Evolutionary conservation across 768 basidiomycete species (phyloP).

Genomic region (Cystofilobasidium ferigula): DNA sequence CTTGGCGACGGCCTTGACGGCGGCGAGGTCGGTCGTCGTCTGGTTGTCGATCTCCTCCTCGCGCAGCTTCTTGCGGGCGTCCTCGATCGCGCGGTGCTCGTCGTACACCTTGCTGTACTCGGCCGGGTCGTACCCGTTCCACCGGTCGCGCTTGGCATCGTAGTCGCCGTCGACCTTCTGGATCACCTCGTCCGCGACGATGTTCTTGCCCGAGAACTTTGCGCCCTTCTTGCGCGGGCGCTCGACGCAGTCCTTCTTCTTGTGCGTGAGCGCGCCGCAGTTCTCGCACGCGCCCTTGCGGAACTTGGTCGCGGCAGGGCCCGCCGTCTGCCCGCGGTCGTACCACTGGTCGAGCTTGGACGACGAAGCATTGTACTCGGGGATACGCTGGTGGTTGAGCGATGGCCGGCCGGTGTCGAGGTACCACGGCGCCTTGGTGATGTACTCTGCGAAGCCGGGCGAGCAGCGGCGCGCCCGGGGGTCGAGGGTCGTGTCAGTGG

Average conservation of each 20-base stretch:
- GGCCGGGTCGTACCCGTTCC: constrained; percentile 93
- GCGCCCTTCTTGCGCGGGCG: constrained; percentile 93
- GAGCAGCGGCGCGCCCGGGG: not conserved
- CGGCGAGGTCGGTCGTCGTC: constrained; percentile 80
- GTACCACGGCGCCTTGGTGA: constrained; percentile 98
- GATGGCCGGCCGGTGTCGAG: constrained; percentile 88
- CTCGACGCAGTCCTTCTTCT: constrained; percentile 81
- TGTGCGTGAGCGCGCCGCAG: constrained; percentile 93
- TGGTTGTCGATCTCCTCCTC: constrained; percentile 98
- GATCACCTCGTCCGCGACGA: constrained; percentile 80
- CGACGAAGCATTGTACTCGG: constrained; percentile 45
- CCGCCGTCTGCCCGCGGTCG: constrained; percentile 69
- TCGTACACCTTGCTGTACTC: constrained; percentile 80
- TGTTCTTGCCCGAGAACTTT: constrained; percentile 78
- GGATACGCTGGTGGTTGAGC: constrained; percentile 83
- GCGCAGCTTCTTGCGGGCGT: constrained; percentile 73
- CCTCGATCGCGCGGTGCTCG: constrained; percentile 86
- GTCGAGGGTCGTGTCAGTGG: not conserved
- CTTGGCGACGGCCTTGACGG: constrained; percentile 76
- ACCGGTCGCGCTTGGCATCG: constrained; percentile 90
- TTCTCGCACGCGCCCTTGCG: constrained; percentile 98
- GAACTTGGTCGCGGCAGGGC: constrained; percentile 90
- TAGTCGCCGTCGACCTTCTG: constrained; percentile 63
- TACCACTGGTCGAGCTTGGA: constrained; percentile 82
- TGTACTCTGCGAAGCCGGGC: constrained; percentile 59